These are phyloP conservation scores for Aspergillus vadensis DNA, from an alignment of 2,329 filamentous ascomycete species.

Conservation along the genomic window DNA sequence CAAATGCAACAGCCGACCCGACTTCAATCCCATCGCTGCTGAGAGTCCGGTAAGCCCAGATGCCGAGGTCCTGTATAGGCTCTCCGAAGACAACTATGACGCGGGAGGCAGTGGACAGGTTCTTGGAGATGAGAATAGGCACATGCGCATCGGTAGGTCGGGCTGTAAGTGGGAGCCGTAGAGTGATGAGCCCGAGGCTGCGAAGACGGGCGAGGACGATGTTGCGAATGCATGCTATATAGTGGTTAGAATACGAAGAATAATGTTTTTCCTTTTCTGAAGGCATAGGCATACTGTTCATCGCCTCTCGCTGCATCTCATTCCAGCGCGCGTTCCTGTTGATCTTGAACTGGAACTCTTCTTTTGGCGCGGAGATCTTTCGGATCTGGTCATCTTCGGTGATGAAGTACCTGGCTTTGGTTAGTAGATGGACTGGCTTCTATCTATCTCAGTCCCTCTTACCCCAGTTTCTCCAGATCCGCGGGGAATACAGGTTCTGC, in stretches of 20 bases:
- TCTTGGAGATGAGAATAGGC: slow-evolving; percentile 66
- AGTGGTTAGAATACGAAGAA: background rate
- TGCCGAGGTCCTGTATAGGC: slow-evolving; percentile 68
- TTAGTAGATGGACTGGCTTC: background rate
- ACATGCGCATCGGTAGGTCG: slow-evolving; percentile 58
- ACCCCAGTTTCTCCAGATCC: slow-evolving; percentile 73
- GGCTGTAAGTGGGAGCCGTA: slow-evolving; percentile 63
- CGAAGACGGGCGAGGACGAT: slow-evolving; percentile 66
- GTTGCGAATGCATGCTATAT: slow-evolving; percentile 55
- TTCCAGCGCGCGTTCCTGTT: slow-evolving; percentile 77
- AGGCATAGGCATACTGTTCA: slow-evolving; percentile 62
- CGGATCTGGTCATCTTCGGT: slow-evolving; percentile 75
- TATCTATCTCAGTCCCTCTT: slow-evolving; percentile 26
- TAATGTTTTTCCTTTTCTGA: no score
- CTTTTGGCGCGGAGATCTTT: slow-evolving; percentile 65
- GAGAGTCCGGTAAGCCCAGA: slow-evolving; percentile 70
- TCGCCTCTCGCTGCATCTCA: slow-evolving; percentile 69
- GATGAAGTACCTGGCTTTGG: slow-evolving; percentile 68
- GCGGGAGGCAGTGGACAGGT: slow-evolving; percentile 60
- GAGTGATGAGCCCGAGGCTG: slow-evolving; percentile 59
- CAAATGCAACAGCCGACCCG: slow-evolving; percentile 70
- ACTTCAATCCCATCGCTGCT: slow-evolving; percentile 66
- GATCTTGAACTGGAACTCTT: slow-evolving; percentile 73
- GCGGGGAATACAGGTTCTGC: slow-evolving; percentile 66
- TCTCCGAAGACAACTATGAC: slow-evolving; percentile 77